Percentiles rank a stretch among this genome's conserved stretches.
Conservation (phyloP, 257 asterid genomes). For the Solanum sejunctum region DNA sequence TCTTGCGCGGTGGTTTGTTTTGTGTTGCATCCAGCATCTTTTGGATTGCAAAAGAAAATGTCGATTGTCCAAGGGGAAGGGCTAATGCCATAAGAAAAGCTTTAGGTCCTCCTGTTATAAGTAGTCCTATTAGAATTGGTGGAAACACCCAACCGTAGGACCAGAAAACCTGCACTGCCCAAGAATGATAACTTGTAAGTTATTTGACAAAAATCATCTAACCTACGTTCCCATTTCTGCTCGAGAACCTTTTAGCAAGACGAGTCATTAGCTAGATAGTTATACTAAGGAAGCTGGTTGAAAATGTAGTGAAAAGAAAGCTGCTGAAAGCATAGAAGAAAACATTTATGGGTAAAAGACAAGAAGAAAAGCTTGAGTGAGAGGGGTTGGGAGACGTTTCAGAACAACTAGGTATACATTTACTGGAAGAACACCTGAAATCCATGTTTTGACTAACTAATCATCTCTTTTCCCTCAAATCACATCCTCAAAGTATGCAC, state of each 20-base stretch:
- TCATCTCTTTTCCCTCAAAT: too few species aligned
- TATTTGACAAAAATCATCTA: not conserved
- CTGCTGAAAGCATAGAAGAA: not conserved
- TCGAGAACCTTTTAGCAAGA: not conserved
- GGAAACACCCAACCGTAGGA: slow-evolving; percentile 69
- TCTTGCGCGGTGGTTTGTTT: slow-evolving; percentile 17
- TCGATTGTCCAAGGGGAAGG: slow-evolving; percentile 56
- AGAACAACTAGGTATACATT: not conserved
- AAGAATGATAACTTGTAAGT: slow-evolving; percentile 1
- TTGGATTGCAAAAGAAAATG: slow-evolving; percentile 45
- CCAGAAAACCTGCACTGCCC: slow-evolving; percentile 53
- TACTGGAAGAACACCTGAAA: not conserved
- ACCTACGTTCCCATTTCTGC: not conserved
- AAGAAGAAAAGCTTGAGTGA: not conserved
- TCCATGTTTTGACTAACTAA: not conserved
- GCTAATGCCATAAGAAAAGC: slow-evolving; percentile 74
- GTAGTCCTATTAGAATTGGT: slow-evolving; percentile 28
- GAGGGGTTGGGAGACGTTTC: not conserved
- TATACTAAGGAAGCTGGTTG: not conserved
- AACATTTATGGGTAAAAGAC: not conserved
- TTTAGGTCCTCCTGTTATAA: slow-evolving; percentile 56
- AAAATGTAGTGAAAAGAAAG: not conserved
- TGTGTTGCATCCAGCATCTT: slow-evolving; percentile 14
- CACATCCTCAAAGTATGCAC: too few species aligned
- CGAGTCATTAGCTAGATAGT: not conserved